phyloP scores from a whole-genome alignment of 768 basidiomycete species.

The Royoungia palumana region DNA sequence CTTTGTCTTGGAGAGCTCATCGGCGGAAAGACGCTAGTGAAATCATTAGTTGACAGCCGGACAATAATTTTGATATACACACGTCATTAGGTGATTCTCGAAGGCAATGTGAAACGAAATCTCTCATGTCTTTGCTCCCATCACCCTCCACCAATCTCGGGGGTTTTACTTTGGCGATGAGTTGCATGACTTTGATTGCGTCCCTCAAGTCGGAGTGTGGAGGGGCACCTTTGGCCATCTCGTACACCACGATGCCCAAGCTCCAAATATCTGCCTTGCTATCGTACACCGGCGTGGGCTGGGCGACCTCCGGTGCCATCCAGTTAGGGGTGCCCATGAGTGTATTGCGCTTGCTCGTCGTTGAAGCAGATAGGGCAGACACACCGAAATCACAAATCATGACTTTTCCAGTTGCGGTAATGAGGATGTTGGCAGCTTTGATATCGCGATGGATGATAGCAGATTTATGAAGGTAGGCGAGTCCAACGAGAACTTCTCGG shows the following conservation, averaged over 20 bases:
- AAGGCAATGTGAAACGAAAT: slow-evolving; percentile 82
- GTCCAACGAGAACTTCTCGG: slow-evolving; percentile 82
- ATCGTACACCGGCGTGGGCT: slow-evolving; percentile 86
- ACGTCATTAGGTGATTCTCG: slow-evolving; percentile 80
- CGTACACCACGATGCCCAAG: slow-evolving; percentile 91
- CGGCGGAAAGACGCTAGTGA: slow-evolving; percentile 76
- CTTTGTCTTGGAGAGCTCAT: slow-evolving; percentile 81
- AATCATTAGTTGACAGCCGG: slow-evolving; percentile 5
- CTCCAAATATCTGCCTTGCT: slow-evolving; percentile 99
- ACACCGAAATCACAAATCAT: slow-evolving; percentile 99
- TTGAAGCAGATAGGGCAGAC: slow-evolving; percentile 82
- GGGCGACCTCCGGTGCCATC: slow-evolving; percentile 99
- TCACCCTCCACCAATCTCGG: slow-evolving; percentile 75
- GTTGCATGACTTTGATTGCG: slow-evolving; percentile 80
- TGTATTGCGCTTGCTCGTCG: slow-evolving; percentile 90
- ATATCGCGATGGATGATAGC: slow-evolving; percentile 96
- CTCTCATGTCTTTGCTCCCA: slow-evolving; percentile 81
- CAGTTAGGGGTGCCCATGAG: slow-evolving; percentile 97
- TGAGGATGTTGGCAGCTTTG: slow-evolving; percentile 95
- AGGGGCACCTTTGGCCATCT: slow-evolving; percentile 95
- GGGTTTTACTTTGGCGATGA: slow-evolving; percentile 83
- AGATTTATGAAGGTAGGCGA: slow-evolving; percentile 89
- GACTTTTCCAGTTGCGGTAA: slow-evolving; percentile 85
- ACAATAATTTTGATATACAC: slow-evolving; percentile 20
- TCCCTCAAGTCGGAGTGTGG: slow-evolving; percentile 86